phyloP scores from a whole-genome alignment of 768 basidiomycete species.

The Gloeopeniophorella convolvens region DNA sequence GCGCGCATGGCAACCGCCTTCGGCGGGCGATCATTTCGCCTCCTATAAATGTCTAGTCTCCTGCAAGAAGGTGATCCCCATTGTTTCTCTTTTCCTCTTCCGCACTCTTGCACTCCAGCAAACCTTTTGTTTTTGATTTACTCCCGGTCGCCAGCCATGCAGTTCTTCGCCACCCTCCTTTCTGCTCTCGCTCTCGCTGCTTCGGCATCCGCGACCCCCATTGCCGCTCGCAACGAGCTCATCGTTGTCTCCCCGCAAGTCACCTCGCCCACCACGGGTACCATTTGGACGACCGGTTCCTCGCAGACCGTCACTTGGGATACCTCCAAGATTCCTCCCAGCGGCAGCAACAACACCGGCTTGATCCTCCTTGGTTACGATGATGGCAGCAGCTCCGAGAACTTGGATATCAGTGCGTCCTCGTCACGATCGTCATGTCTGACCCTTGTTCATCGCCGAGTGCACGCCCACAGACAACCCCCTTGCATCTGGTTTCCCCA shows the following conservation, averaged over 20 bases:
- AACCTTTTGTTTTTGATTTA: no score
- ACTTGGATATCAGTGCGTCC: constrained; percentile 6
- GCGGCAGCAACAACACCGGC: background rate
- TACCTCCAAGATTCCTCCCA: background rate
- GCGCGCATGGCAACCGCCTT: no score
- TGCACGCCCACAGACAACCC: background rate
- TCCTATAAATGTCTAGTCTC: constrained; percentile 4
- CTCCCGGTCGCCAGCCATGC: constrained; percentile 5
- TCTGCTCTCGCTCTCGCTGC: constrained; percentile 2
- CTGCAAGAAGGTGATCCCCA: no score
- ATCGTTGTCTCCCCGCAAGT: background rate
- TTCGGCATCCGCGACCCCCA: constrained; percentile 2
- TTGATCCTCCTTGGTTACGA: constrained; percentile 2
- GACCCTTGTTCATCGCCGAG: background rate
- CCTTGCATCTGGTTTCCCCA: background rate
- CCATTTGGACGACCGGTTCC: background rate
- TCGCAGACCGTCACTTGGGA: constrained; percentile 5
- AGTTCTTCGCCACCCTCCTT: constrained; percentile 9
- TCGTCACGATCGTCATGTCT: background rate
- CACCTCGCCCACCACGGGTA: background rate
- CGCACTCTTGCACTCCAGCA: no score
- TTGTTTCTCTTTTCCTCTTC: background rate
- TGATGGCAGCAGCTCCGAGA: background rate
- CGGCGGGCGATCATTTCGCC: no score
- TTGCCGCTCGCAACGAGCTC: background rate